Base-by-base conservation (phyloP, 192 early-diverging fungal genomes). In the Umbelopsis ramanniana region DNA sequence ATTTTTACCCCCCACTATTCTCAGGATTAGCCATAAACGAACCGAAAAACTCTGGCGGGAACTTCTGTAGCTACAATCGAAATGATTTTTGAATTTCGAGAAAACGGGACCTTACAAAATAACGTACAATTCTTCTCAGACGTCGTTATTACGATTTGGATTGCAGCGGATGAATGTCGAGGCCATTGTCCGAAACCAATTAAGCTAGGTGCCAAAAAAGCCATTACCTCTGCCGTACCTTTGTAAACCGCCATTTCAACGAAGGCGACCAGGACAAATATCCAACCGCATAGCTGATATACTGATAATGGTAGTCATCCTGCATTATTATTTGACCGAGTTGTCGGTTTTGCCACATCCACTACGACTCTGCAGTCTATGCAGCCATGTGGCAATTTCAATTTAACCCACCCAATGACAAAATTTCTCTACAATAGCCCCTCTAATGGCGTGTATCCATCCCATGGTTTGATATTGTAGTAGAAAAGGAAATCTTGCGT, bases 131-230 rank as follows among this genome's bases (percentile, higher is more conserved):
- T n/a, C 57, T 9, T 12, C 57, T 35, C 12, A 37, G 57, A 37
- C 57, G 57, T 63, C 57, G 17, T 8, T 63, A 63, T 63, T 63
- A 38, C 57, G 57, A 63, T 63, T 63, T 63, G 57, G 57, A 63
- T 35, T 12, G 35, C 57, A 35, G 57, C 57, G 57, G 57, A 2
- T n/a, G 33, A 35, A 12, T 4, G 15, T 37, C 8, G 6, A 1
- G 6, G 15, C 14, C 57, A 63, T 63, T 63, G 57, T 26, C 57
- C 57, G 57, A 63, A 63, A 37, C 33, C 57, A 63, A 63, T 63
- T 63, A 63, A 63, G 29, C 57, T 15, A 63, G 57, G 33, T 26
- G 33, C 11, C 57, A 37, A 37, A 11, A 15, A 24, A 6, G 10
- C 11, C 5, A 14, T 37, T 33, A n/a, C 11, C 40, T 43, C 40